These are phyloP conservation scores for Sporothrix euskadiensis DNA, from an alignment of 2,329 filamentous ascomycete species.

Conservation along the genomic window DNA sequence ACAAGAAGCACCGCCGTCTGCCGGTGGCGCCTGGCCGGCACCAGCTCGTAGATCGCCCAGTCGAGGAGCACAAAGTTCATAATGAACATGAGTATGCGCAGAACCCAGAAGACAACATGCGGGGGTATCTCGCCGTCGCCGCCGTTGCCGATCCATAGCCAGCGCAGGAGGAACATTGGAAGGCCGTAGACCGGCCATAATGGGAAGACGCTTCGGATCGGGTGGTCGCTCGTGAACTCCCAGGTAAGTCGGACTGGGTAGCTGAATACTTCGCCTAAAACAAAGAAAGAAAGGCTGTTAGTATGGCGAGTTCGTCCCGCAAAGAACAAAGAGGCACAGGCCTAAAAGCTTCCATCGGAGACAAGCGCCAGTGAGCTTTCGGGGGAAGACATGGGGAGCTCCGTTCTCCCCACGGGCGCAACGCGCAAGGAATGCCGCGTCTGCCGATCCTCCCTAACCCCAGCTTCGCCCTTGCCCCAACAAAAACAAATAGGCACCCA, in stretches of 20 bases:
- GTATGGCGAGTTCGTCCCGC: not conserved
- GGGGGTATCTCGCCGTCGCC: constrained; percentile 75
- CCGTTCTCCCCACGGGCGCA: not conserved
- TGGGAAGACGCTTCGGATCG: constrained; percentile 94
- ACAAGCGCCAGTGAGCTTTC: not conserved
- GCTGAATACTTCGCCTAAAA: constrained; percentile 81
- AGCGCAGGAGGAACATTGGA: constrained; percentile 88
- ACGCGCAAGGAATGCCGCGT: constrained; percentile 1
- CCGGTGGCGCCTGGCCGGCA: constrained; percentile 71
- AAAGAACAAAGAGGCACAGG: not conserved
- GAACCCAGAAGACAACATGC: constrained; percentile 83
- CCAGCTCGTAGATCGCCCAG: constrained; percentile 92
- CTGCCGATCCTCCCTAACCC: constrained; percentile 1
- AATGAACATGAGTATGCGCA: constrained; percentile 88
- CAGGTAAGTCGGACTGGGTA: constrained; percentile 89
- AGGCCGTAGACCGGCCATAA: constrained; percentile 94
- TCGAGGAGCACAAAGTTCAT: constrained; percentile 96
- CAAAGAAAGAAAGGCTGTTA: not conserved
- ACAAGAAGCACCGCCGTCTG: constrained; percentile 77
- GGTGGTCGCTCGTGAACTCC: constrained; percentile 88
- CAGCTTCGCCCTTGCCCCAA: constrained; percentile 5
- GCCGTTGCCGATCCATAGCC: constrained; percentile 86
- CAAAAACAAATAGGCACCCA: constrained; percentile 13
- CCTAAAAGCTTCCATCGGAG: not conserved
- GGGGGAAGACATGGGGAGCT: constrained; percentile 15